Percentiles rank a stretch among this genome's conserved stretches.
Evolutionary conservation across 1,139 yeast species (phyloP).

Genomic region (Cylindricascospora bacillispora): DNA sequence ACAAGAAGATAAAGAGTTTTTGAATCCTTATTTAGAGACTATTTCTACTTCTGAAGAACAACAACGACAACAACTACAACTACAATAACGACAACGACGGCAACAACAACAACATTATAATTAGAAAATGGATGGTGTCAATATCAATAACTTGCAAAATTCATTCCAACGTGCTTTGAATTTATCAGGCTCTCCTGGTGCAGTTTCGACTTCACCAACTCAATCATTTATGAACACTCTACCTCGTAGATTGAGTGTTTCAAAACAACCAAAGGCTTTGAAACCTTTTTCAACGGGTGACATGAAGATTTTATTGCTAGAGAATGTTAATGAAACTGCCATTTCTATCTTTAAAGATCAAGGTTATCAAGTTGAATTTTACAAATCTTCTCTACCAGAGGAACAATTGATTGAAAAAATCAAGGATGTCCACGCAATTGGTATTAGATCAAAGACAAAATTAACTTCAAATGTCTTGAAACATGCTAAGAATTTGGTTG

Average conservation of each 20-base stretch:
- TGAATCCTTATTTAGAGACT: no score
- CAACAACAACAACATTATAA: no score
- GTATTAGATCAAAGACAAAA: slow-evolving; percentile 94
- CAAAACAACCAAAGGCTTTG: slow-evolving; percentile 38
- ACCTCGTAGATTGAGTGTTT: slow-evolving; percentile 24
- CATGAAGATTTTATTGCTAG: slow-evolving; percentile 78
- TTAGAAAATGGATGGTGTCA: no score
- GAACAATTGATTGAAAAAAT: slow-evolving; percentile 92
- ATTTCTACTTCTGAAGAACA: no score
- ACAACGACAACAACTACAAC: no score
- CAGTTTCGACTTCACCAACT: slow-evolving; percentile 52
- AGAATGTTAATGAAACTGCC: slow-evolving; percentile 89
- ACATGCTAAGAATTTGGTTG: slow-evolving; percentile 82
- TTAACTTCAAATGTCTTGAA: slow-evolving; percentile 65
- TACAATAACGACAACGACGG: no score
- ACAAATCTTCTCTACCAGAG: slow-evolving; percentile 81
- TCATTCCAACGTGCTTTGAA: slow-evolving; percentile 43
- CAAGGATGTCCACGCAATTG: slow-evolving; percentile 87
- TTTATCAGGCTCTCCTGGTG: slow-evolving; percentile 40
- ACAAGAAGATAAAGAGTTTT: no score
- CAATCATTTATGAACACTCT: slow-evolving; percentile 31
- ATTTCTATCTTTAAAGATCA: slow-evolving; percentile 70
- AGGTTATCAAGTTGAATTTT: slow-evolving; percentile 95
- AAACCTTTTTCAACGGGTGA: slow-evolving; percentile 38
- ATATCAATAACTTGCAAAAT: slow-evolving; percentile 33